Evolutionary conservation across 352 stramenopile genomes (phyloP).

Genomic region (Thalassiosira mediterranea): DNA sequence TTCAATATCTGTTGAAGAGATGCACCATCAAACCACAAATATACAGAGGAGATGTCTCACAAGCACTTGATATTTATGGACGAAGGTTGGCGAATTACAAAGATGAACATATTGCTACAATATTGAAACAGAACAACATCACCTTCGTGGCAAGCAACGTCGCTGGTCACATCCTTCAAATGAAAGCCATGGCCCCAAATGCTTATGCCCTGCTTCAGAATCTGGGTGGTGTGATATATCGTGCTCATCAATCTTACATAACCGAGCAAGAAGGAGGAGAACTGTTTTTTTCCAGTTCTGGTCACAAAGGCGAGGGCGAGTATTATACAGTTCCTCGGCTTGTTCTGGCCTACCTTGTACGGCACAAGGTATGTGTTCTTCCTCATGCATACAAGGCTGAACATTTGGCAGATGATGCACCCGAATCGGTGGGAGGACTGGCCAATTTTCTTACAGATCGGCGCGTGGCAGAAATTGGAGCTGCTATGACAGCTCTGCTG

Average conservation of each 20-base stretch:
- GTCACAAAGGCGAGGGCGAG: constrained; percentile 26
- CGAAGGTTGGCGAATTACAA: constrained; percentile 15
- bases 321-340: constrained; percentile 51
- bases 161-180: constrained; percentile 38
- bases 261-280: constrained; percentile 6
- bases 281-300: not conserved
- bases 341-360: constrained; percentile 47
- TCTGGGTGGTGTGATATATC: constrained; percentile 40
- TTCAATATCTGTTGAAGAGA: constrained; percentile 36
- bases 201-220: constrained; percentile 48
- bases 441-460: constrained; percentile 38
- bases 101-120: constrained; percentile 20
- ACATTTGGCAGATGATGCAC: constrained; percentile 51
- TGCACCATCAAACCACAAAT: constrained; percentile 38
- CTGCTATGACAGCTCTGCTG: constrained; percentile 36
- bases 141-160: constrained; percentile 49
- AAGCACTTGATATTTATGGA: constrained; percentile 39
- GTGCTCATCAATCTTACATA: constrained; percentile 25
- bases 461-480: constrained; percentile 46
- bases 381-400: constrained; percentile 52
- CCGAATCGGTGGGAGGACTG: constrained; percentile 43
- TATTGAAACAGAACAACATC: constrained; percentile 42
- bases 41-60: constrained; percentile 43
- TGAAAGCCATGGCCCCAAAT: constrained; percentile 29
- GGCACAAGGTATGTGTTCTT: constrained; percentile 35